Base-by-base conservation (phyloP, 2,329 filamentous ascomycete genomes). In the Grosmannia serpens region DNA sequence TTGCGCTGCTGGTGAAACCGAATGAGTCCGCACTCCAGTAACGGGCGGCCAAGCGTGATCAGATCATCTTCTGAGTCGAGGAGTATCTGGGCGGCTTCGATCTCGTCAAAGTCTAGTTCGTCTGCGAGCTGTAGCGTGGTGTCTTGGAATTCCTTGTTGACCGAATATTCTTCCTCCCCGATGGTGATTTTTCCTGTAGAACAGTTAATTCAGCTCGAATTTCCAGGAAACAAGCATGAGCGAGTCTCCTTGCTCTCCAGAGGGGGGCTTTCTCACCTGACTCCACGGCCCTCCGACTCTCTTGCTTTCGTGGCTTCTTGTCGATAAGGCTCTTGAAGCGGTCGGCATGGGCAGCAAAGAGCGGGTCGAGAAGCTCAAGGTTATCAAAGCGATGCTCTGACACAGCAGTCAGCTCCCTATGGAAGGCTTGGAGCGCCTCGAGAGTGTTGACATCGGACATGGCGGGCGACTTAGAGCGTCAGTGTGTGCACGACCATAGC, bases 81-180 rank as follows among this genome's bases (percentile, higher is more conserved):
- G 59, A 95, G 83, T 55, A 94, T 81, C 64, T 81, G 80, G 11
- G 90, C 88, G 22, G 92, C 87, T 65, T 94, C 83, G 59, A 95
- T 70, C 72, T 99, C 95, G 72, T 99, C 91, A 56, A 99, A 78
- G 66, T 96, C 86, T 62, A 96, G 78, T 65, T 90, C 89, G 70
- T 97, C 91, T 58, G 92, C 88, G 44, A 99, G 78, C 65, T 89
- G 83, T 35, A 95, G 77, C 27, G 85, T 83, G 64, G 87, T 84
- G 70, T 96, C 87, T 68, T 92, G 85, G 72, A 99, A 97, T 62
- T 90, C 85, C 58, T 88, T 81, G 72, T 95, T 96, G 74, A 99
- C 77, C 26, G 80, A 76, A 71, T 90, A 97, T 66, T 91, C 83
- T 38, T 83, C 80, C 62, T 85, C 86, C 65, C 82, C 81, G 60